Percentiles rank a stretch among this genome's conserved stretches.
Conservation (phyloP, 306 rosid genomes). For the Malus sieversii region DNA sequence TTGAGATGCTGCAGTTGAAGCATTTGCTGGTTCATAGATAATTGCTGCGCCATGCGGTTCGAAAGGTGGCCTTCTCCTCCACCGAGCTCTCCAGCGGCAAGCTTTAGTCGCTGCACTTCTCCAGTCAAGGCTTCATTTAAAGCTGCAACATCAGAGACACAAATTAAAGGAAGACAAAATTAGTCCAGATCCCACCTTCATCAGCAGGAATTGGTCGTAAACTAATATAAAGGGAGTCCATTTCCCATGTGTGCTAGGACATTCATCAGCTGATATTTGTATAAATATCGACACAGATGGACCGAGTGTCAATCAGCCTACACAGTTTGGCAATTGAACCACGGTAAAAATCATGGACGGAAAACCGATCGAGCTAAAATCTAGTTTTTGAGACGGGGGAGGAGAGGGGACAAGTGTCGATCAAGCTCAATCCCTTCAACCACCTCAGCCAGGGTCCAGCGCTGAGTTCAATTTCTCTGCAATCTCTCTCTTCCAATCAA, state of each 20-base stretch:
- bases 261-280: neutral
- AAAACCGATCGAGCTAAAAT: neutral
- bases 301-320: neutral
- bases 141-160: conserved; percentile 38
- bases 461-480: neutral
- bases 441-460: neutral
- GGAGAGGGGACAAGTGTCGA: neutral
- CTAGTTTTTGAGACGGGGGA: neutral
- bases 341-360: neutral
- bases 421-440: neutral
- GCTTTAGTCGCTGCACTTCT: conserved; percentile 63
- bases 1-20: conserved; percentile 43
- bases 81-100: conserved; percentile 40
- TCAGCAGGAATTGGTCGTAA: neutral
- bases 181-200: neutral
- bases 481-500: neutral
- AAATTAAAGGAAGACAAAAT: neutral
- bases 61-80: conserved; percentile 58
- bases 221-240: neutral
- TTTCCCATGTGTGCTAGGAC: neutral
- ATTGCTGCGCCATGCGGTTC: conserved; percentile 48
- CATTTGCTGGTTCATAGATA: conserved; percentile 49
- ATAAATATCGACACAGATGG: no score
- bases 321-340: neutral
- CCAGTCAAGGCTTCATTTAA: conserved; percentile 68